phyloP scores from a whole-genome alignment of 805 yeast genomes.

The Soucietia sequanensis region DNA sequence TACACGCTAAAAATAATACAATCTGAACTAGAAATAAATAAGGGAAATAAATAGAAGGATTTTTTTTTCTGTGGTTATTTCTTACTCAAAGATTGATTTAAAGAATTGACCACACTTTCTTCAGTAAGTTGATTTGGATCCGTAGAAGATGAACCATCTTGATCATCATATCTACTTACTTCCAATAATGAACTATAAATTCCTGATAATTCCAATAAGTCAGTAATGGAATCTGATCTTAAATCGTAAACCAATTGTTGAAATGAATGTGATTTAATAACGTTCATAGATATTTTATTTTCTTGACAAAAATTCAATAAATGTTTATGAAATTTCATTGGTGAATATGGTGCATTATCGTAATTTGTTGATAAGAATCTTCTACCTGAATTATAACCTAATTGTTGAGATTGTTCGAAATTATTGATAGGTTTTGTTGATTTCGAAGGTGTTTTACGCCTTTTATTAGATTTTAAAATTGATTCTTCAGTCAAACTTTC shows the following conservation, averaged over 20 bases:
- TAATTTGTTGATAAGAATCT: constrained; percentile 25
- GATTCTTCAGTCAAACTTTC: background rate
- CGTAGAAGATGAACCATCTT: constrained; percentile 3
- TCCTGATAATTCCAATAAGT: constrained; percentile 45
- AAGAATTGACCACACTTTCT: constrained; percentile 22
- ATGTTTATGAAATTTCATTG: constrained; percentile 49
- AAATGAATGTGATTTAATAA: constrained; percentile 50
- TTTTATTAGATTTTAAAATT: background rate
- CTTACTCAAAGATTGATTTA: constrained; percentile 18
- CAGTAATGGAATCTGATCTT: constrained; percentile 46
- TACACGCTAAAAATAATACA: no score
- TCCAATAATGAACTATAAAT: constrained; percentile 46
- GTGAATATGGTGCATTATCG: constrained; percentile 45
- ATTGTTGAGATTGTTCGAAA: constrained; percentile 2
- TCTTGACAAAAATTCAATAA: constrained; percentile 50
- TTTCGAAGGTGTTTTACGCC: background rate
- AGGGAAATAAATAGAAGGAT: no score
- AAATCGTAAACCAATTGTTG: constrained; percentile 51
- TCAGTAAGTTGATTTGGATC: no score
- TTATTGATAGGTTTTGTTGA: constrained; percentile 1
- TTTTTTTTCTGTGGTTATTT: no score
- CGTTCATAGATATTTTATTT: constrained; percentile 48
- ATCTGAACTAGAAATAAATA: no score
- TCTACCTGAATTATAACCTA: constrained; percentile 12
- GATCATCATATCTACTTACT: constrained; percentile 27